Percentiles rank a stretch among this genome's conserved stretches.
phyloP scores from a whole-genome alignment of 345 rosid species.

The Arabidopsis arenosa region DNA sequence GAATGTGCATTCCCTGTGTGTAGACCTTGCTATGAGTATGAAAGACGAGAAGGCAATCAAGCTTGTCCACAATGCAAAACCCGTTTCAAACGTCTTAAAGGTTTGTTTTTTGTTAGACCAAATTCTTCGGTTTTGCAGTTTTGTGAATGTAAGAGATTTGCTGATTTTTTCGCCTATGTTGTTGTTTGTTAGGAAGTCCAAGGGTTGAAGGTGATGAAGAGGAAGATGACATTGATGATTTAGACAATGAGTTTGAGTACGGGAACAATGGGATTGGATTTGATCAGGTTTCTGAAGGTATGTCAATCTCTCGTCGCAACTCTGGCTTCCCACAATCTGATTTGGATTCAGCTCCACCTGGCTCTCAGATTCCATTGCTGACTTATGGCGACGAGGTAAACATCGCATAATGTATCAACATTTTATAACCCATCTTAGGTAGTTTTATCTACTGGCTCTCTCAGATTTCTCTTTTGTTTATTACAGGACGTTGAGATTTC shows the following conservation, averaged over 20 bases:
- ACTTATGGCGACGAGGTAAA: slow-evolving; percentile 93
- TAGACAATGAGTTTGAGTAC: slow-evolving; percentile 92
- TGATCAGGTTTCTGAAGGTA: slow-evolving; percentile 68
- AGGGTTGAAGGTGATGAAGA: slow-evolving; percentile 98
- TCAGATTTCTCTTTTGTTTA: slow-evolving; percentile 22
- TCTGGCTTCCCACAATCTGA: slow-evolving; percentile 67
- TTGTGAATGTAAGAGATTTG: background rate
- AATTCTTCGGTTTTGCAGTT: background rate
- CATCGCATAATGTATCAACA: slow-evolving; percentile 4
- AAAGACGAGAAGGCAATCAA: slow-evolving; percentile 95
- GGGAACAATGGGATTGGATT: slow-evolving; percentile 59
- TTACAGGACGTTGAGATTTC: slow-evolving; percentile 81
- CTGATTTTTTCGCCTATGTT: background rate
- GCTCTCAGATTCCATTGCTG: slow-evolving; percentile 85
- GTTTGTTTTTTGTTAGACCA: slow-evolving; percentile 45
- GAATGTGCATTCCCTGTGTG: slow-evolving; percentile 99
- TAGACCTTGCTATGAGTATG: slow-evolving; percentile 95
- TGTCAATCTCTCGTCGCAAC: slow-evolving; percentile 63
- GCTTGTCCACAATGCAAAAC: slow-evolving; percentile 99
- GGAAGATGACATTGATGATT: slow-evolving; percentile 92
- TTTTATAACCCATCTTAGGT: slow-evolving; percentile 13
- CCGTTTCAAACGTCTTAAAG: slow-evolving; percentile 92
- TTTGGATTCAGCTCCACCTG: slow-evolving; percentile 70
- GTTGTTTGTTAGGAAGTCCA: slow-evolving; percentile 74
- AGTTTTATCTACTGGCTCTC: slow-evolving; percentile 5